Evolutionary conservation across 768 basidiomycete genomes (phyloP).

Genomic region (Podaxis sp.): DNA sequence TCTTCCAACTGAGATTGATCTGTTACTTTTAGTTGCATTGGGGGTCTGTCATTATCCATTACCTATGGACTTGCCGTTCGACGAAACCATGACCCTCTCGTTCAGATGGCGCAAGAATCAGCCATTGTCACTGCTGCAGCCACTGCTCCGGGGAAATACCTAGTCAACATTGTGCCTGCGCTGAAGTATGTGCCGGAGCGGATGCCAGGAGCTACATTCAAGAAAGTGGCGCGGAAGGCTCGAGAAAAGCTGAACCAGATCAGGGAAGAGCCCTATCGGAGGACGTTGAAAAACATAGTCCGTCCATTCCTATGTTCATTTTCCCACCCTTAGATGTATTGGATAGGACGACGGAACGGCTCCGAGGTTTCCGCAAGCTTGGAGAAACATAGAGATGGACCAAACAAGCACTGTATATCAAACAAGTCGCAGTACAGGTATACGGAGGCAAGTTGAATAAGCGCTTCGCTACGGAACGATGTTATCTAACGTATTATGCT

Average conservation of each 20-base stretch:
- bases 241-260: neutral
- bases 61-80: constrained; percentile 7
- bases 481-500: neutral
- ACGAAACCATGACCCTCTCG: constrained; percentile 4
- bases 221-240: neutral
- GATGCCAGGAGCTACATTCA: constrained; percentile 13
- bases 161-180: constrained; percentile 11
- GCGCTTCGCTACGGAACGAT: too few species aligned
- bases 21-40: constrained; percentile 9
- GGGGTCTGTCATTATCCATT: neutral
- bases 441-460: neutral
- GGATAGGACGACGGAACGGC: neutral
- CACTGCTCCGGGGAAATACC: constrained; percentile 7
- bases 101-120: constrained; percentile 4
- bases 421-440: neutral
- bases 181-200: constrained; percentile 13
- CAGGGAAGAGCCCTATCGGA: neutral
- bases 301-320: neutral
- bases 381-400: neutral
- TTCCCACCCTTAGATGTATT: neutral
- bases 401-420: neutral
- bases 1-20: neutral
- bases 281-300: neutral
- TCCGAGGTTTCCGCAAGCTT: neutral
- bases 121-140: neutral